phyloP scores from a whole-genome alignment of 805 yeast genomes.

The Maudiozyma barnettii region DNA sequence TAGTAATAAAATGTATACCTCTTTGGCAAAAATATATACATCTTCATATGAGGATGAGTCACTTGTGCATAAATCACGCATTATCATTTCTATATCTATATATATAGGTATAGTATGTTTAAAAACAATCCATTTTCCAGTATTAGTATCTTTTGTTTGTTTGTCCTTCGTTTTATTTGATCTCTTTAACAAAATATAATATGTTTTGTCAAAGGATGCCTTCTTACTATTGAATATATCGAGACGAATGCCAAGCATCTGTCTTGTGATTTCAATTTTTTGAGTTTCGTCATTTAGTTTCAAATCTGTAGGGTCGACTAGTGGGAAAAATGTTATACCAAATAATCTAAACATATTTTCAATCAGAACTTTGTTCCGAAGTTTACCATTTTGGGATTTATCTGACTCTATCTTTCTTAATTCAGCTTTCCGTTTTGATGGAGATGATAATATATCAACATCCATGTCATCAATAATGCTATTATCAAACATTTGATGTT shows the following conservation, averaged over 20 bases:
- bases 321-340: slow-evolving; percentile 34
- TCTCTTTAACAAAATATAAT: slow-evolving; percentile 29
- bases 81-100: slow-evolving; percentile 14
- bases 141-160: background rate
- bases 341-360: slow-evolving; percentile 32
- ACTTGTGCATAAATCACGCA: slow-evolving; percentile 11
- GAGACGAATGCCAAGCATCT: slow-evolving; percentile 32
- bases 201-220: slow-evolving; percentile 28
- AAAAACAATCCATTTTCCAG: slow-evolving; percentile 26
- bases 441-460: slow-evolving; percentile 21
- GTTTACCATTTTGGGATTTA: slow-evolving; percentile 1
- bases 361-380: slow-evolving; percentile 14
- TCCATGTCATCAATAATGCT: slow-evolving; percentile 16
- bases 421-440: slow-evolving; percentile 19
- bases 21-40: slow-evolving; percentile 22
- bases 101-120: slow-evolving; percentile 32
- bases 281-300: slow-evolving; percentile 7
- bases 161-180: slow-evolving; percentile 10
- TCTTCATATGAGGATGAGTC: slow-evolving; percentile 10
- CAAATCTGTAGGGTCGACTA: slow-evolving; percentile 29
- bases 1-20: slow-evolving; percentile 16
- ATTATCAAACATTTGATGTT: slow-evolving; percentile 23
- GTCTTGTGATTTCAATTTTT: slow-evolving; percentile 10
- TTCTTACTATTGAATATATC: slow-evolving; percentile 28
- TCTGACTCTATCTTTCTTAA: background rate